Evolutionary conservation across 2,329 filamentous ascomycete genomes (phyloP).

Genomic region (Claviceps fusiformis): DNA sequence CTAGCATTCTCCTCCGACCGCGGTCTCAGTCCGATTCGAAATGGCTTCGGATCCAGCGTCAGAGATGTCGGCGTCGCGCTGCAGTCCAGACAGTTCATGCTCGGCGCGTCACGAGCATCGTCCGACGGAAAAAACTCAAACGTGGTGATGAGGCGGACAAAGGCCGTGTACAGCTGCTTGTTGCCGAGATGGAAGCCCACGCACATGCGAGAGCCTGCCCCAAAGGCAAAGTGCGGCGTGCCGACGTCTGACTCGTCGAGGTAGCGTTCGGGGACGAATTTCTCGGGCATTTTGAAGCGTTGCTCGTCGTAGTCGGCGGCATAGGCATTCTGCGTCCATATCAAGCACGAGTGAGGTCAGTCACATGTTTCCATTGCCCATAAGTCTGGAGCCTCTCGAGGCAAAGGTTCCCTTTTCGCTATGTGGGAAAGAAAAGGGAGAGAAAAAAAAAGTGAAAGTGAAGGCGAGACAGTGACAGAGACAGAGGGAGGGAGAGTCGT

Average conservation of each 20-base stretch:
- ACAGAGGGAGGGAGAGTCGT: neutral
- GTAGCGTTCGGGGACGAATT: conserved; percentile 60
- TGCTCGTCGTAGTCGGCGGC: conserved; percentile 58
- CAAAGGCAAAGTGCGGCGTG: conserved; percentile 49
- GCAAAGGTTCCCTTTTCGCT: too few relatives aligned
- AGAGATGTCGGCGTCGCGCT: conserved; percentile 42
- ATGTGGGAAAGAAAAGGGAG: too few relatives aligned
- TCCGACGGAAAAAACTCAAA: conserved; percentile 39
- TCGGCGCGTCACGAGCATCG: conserved; percentile 31
- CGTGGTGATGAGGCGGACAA: conserved; percentile 43
- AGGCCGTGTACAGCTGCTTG: conserved; percentile 47
- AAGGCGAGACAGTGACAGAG: too few relatives aligned
- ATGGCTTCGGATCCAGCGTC: conserved; percentile 48
- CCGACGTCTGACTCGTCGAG: conserved; percentile 40
- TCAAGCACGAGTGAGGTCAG: neutral
- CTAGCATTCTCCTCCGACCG: conserved; percentile 31
- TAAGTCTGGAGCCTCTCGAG: neutral
- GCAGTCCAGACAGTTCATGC: conserved; percentile 43
- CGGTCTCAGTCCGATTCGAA: conserved; percentile 42
- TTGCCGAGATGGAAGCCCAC: conserved; percentile 50
- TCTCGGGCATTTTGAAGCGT: conserved; percentile 50
- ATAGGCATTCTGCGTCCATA: conserved; percentile 48
- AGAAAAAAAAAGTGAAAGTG: too few relatives aligned
- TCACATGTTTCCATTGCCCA: neutral
- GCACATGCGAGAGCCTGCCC: conserved; percentile 50